Evolutionary conservation across 2,329 filamentous ascomycete genomes (phyloP), one percentile per base, ranked within the genome.

Genomic region (Dactylonectria macrodidyma): DNA sequence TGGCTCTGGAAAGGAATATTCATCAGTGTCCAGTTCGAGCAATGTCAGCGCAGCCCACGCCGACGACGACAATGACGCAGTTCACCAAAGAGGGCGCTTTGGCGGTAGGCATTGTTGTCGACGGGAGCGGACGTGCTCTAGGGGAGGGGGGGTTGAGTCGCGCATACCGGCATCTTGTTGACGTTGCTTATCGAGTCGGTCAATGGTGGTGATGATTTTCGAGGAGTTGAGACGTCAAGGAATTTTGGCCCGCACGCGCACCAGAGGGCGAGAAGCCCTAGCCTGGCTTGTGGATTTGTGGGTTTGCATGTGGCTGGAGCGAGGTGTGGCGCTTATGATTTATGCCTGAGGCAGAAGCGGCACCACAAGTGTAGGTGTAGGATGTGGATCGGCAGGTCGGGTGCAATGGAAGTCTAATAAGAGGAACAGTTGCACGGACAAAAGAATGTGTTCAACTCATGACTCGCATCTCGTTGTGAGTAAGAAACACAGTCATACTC

Each of bases 1-100:
- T 99, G 95, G 92, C 93, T 95, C 95, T 98, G 85, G 48, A 70
- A 41, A 70, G 41, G 61, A 48, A 57, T 46, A 48, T 62, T 59
- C 62, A 69, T 80, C 73, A 80, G 78, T 71, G 71, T 70, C 68
- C 30, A 54, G 26, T 57, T 52, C 63, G 52, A n/a, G 50, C 46
- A 36, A 48, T 71, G 38, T 47, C 22, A 46, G 56, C 58, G 60
- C 59, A 63, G 14, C 34, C 34, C 41, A 50, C 54, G 50, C 46
- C 61, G 48, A 52, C 51, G 59, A 50, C 57, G 59, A 50, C 57
- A 16, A 48, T 51, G 24, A 44, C 38, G 54, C 58, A 54, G 19
- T 22, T 48, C 16, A 33, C 9, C 7, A 34, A 33, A 38, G 41
- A 11, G 5, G 22, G 30, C 41, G 34, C 66, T 59, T 66, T 30